phyloP scores from a whole-genome alignment of 2,329 filamentous ascomycete species.

The Alternaria arborescens region DNA sequence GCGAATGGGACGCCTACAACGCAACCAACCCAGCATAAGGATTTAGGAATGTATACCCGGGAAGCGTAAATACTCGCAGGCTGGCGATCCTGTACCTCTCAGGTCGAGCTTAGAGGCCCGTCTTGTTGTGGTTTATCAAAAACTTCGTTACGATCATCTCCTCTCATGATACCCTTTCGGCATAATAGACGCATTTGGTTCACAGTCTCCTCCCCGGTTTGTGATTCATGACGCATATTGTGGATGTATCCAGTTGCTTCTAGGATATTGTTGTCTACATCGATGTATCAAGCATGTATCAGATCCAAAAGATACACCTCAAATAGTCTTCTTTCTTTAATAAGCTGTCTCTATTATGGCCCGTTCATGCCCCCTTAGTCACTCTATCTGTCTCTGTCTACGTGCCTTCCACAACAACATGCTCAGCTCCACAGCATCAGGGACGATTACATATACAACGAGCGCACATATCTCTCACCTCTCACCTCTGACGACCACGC shows the following conservation, averaged over 20 bases:
- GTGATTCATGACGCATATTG: background rate
- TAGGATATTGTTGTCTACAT: background rate
- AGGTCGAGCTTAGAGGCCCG: background rate
- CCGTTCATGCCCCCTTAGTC: background rate
- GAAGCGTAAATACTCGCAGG: background rate
- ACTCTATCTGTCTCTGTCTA: background rate
- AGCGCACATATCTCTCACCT: background rate
- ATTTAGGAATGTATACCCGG: background rate
- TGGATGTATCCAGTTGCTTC: background rate
- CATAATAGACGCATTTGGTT: slow-evolving; percentile 2
- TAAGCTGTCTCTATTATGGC: background rate
- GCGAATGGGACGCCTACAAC: background rate
- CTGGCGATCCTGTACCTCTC: background rate
- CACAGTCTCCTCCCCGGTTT: background rate
- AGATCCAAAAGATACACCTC: background rate
- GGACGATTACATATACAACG: background rate
- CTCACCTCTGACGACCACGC: background rate
- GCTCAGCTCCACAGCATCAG: background rate
- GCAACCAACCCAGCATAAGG: background rate
- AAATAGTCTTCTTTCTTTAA: background rate
- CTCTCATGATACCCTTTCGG: slow-evolving; percentile 47
- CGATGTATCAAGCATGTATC: background rate
- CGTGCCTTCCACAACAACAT: background rate
- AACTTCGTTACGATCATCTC: slow-evolving; percentile 26
- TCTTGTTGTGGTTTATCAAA: background rate